Evolutionary conservation across 2,329 filamentous ascomycete species (phyloP), one percentile per base, ranked within the genome.

Genomic region (Aureobasidium leucospermi): DNA sequence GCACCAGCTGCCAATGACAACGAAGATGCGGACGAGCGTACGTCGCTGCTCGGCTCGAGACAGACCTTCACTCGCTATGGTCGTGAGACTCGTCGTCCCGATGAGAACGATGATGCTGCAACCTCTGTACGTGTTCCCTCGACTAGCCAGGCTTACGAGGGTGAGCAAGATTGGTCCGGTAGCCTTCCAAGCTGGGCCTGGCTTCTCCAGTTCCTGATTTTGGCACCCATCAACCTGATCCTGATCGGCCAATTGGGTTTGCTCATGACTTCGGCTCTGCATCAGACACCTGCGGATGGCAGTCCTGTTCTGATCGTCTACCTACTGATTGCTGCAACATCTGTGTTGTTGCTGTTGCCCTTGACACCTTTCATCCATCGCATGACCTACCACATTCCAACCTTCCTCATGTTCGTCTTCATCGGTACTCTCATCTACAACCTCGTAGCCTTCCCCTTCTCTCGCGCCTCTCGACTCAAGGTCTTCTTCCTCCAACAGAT

Each of bases 361-460:
- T 72, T 90, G 2, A 82, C 86, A 0, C 94, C 94, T 0, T 96
- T 96, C 69, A 80, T 96, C 42, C 92, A 97, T 71, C 87, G 93
- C 45, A 84, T 94, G 63, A 90, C 87, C 1, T 88, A 88, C 69
- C 90, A 96, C 61, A 72, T 97, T 4, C 92, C 94, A 0, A 76
- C 87, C 0, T 85, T 96, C 66, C 73, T 96, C 15, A 78, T 95
- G 31, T 69, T 86, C 11, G 76, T 96, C 8, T 89, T 91, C 62
- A 68, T 84, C 28, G 89, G 80, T 32, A 95, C 90, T 1, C 75
- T 95, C 31, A 81, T 92, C 59, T 97, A 96, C 77, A 96, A 95
- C 69, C 81, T 96, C 4, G 75, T 83, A 2, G 89, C 89, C 1
- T 96, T 96, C 72, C 94, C 94, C 0, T 97, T 97, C 74, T 94